Evolutionary conservation across 805 yeast genomes (phyloP), one percentile per base, ranked within the genome.

Genomic region (Scheffersomyces amazonensis): DNA sequence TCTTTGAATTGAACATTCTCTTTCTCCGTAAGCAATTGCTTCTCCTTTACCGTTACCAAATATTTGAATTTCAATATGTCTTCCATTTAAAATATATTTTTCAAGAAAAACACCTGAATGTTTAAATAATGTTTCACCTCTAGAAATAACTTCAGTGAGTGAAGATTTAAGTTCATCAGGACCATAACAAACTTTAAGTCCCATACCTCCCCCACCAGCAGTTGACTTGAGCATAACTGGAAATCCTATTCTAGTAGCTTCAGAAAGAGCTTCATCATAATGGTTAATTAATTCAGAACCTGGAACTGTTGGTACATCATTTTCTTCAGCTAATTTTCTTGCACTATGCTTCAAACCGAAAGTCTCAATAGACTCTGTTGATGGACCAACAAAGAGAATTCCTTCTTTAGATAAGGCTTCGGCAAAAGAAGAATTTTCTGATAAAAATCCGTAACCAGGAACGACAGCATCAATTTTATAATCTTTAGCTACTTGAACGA

Each of bases 131-230:
- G 95, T 77, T 57, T 80, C 75, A 48, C 97, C 99, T 65, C 89
- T 96, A 64, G 89, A 96, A 56, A 87, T 83, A 30, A 93, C 98
- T 8, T 95, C 83, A 53, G 78, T 85, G 64, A 88, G 93, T 11
- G 89, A 95, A 44, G 83, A 69, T 64, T 80, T 86, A 46, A 93
- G 80, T 43, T 93, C 97, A 15, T 62, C 79, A 48, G 78, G 86
- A 23, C 80, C 73, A 54, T 90, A 96, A 42, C 90, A 97, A 58
- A 89, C 85, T 62, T 91, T 97, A 50, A 91, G 70, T 47, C 99
- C 99, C 55, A 91, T 91, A 65, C 99, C 99, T 64, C 99, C 99
- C 55, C 99, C 99, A 59, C 99, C 99, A 16, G 98, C 98, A 44
- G 99, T 93, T 18, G 96, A 85, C 64, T 91, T 91, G 35, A 93